Base-by-base conservation (phyloP, 2,329 filamentous ascomycete genomes). In the Pseudocercospora crystallina region DNA sequence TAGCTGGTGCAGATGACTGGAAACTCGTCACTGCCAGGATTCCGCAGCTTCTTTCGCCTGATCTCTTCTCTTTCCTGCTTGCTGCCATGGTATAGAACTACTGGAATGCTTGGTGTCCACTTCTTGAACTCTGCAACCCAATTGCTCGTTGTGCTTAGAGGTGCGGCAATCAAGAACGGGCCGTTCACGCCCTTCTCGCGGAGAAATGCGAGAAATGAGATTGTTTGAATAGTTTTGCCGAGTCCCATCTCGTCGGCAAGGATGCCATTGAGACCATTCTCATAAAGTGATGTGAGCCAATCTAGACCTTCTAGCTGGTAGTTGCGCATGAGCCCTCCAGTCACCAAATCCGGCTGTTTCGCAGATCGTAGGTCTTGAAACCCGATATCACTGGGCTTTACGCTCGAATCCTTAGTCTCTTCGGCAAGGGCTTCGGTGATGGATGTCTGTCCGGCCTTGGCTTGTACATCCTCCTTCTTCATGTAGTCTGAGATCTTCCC, bases 291-390 rank as follows among this genome's bases (percentile, higher is more conserved):
- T 30, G 82, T 81, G 76, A 99, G 85, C 94, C 94, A 99, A 0
- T 95, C 95, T 1, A 99, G 71, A 0, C 94, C 94, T 67, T 97
- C 92, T 0, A 99, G 74, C 63, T 99, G 94, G 65, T 99, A 99
- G 56, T 89, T 87, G 13, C 91, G 80, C 92, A 99, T 97, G 3
- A 85, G 86, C 1, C 94, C 94, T 5, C 90, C 90, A 0, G 86
- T 84, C 61, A 99, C 84, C 51, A 90, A 83, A 57, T 86, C 84
- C 0, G 94, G 94, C 66, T 99, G 94, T 55, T 87, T 79, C 0
- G 91, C 92, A 68, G 95, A 89, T 49, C 84, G 79, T 12, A 96
- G 71, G 47, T 90, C 80, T 59, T 85, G 82, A 44, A 82, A 77
- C 20, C 83, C 82, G 49, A 86, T 73, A 15, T 80, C 80, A n/a